Conservation (phyloP, 768 basidiomycete genomes). For the Lactarius pseudohatsudake region DNA sequence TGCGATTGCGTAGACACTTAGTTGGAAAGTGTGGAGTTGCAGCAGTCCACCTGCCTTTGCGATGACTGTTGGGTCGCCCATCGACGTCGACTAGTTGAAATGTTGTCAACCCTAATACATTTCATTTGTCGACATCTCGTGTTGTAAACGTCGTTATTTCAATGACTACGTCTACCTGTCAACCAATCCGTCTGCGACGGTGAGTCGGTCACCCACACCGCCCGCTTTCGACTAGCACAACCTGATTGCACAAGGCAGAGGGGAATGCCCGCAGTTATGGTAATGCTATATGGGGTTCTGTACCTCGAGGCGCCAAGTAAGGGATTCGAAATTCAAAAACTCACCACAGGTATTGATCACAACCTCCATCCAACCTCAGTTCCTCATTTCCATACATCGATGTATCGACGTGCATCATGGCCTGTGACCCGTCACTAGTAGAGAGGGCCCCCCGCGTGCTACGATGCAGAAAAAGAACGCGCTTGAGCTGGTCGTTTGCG, state of each 20-base stretch:
- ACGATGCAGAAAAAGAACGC: not conserved
- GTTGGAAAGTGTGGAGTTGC: slow-evolving; percentile 6
- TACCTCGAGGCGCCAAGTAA: not conserved
- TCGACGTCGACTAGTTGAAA: slow-evolving; percentile 20
- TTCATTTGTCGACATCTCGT: slow-evolving; percentile 10
- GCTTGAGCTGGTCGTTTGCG: not conserved
- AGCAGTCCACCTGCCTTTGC: slow-evolving; percentile 6
- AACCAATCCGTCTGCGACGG: not conserved
- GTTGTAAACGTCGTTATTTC: not conserved
- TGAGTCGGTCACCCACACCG: not conserved
- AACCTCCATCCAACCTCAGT: not conserved
- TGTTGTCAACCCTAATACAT: slow-evolving; percentile 19
- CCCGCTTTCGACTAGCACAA: not conserved
- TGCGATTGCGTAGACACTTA: slow-evolving; percentile 23
- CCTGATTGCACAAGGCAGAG: not conserved
- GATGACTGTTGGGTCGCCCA: slow-evolving; percentile 1
- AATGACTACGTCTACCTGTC: not conserved
- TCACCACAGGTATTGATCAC: not conserved
- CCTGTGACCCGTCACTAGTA: not conserved
- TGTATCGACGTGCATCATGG: not conserved
- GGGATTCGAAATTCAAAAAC: not conserved
- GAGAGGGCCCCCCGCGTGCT: not conserved
- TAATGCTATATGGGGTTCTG: not conserved
- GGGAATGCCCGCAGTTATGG: not conserved
- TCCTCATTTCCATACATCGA: not conserved